Conservation (phyloP, 2,329 filamentous ascomycete species). For the Dactylellina drechsleri region DNA sequence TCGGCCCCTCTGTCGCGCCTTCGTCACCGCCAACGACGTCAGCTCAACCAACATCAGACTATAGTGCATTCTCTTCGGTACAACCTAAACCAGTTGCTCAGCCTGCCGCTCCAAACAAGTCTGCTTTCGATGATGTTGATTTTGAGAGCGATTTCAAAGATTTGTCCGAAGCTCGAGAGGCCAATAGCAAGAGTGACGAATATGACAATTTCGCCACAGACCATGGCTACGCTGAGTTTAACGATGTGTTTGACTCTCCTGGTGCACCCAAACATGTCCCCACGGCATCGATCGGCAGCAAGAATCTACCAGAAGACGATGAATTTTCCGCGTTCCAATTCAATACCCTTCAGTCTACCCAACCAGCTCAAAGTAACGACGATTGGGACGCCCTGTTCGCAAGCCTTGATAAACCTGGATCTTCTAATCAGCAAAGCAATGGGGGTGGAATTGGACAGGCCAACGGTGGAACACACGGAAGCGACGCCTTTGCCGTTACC, state of each 20-base stretch:
- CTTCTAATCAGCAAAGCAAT: conserved; percentile 70
- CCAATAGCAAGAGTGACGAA: conserved; percentile 72
- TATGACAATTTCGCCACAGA: conserved; percentile 67
- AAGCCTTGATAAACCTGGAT: conserved; percentile 59
- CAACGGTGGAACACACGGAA: conserved; percentile 56
- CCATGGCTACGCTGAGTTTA: conserved; percentile 79
- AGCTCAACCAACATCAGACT: conserved; percentile 58
- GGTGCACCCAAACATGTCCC: conserved; percentile 59
- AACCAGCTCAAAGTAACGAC: conserved; percentile 65
- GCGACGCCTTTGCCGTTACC: conserved; percentile 29
- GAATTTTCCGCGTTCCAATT: conserved; percentile 67
- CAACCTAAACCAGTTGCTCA: conserved; percentile 56
- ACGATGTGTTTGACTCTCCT: conserved; percentile 79
- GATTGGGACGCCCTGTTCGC: conserved; percentile 98
- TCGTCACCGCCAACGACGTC: conserved; percentile 57
- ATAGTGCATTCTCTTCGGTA: conserved; percentile 57
- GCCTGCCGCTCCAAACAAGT: conserved; percentile 62
- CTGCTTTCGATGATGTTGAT: conserved; percentile 73
- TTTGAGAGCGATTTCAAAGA: conserved; percentile 84
- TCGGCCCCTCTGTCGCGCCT: conserved; percentile 52
- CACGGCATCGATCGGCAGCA: conserved; percentile 56
- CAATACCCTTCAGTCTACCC: conserved; percentile 62
- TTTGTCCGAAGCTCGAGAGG: conserved; percentile 84
- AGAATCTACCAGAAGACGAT: conserved; percentile 60
- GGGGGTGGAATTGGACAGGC: conserved; percentile 57